Conservation (phyloP, 2,329 filamentous ascomycete species). For the Cladosporium sp. region DNA sequence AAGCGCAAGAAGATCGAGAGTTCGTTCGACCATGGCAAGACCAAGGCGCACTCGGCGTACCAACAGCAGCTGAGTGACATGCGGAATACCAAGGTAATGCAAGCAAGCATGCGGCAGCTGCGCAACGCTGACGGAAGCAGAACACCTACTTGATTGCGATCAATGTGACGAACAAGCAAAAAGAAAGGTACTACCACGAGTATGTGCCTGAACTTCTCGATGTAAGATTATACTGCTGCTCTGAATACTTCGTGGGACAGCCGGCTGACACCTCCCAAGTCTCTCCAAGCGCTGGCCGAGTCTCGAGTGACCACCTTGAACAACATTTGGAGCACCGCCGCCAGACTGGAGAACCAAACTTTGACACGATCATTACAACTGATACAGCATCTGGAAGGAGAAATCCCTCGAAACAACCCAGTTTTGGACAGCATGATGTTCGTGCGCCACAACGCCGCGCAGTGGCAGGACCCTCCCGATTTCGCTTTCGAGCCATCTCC, state of each 20-base stretch:
- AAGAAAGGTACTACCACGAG: conserved; percentile 96
- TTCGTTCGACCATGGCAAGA: conserved; percentile 81
- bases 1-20: conserved; percentile 93
- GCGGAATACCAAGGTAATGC: conserved; percentile 77
- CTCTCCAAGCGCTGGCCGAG: conserved; percentile 88
- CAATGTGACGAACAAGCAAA: conserved; percentile 96
- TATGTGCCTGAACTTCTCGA: conserved; percentile 93
- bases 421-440: conserved; percentile 98
- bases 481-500: conserved; percentile 91
- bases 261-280: conserved; percentile 41
- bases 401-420: conserved; percentile 86
- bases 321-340: conserved; percentile 78
- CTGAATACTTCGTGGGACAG: neutral
- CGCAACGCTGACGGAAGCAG: conserved; percentile 38
- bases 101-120: conserved; percentile 47
- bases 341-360: conserved; percentile 77
- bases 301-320: conserved; percentile 85
- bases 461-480: conserved; percentile 81
- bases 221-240: conserved; percentile 51
- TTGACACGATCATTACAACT: conserved; percentile 72
- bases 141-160: conserved; percentile 97
- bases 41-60: conserved; percentile 87
- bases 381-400: conserved; percentile 70
- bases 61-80: conserved; percentile 92
- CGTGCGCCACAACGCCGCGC: conserved; percentile 81